A percentile compares a stretch with the other conserved stretches of the same genome.
Evolutionary conservation across 495 filamentous ascomycete genomes (phyloP).

Genomic region (Penicillium tannophilum): DNA sequence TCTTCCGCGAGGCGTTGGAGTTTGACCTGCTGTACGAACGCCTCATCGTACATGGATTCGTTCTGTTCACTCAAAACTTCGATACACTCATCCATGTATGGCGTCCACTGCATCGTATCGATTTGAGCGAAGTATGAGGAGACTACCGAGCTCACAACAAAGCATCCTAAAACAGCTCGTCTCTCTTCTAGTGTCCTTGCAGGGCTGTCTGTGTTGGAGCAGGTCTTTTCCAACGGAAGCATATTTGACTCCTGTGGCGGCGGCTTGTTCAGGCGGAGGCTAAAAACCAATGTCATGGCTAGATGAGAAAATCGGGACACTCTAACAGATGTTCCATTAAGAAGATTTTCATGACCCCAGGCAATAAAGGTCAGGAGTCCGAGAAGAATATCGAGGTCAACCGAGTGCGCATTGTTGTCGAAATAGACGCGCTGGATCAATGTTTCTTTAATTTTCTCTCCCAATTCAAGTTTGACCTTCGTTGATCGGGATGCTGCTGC

Average conservation of each 20-base stretch:
- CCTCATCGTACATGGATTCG: constrained; percentile 1
- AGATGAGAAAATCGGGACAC: constrained; percentile 48
- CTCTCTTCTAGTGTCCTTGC: constrained; percentile 42
- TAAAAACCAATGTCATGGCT: constrained; percentile 49
- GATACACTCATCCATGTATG: constrained; percentile 7
- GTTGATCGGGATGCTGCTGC: constrained; percentile 31
- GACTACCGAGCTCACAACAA: constrained; percentile 32
- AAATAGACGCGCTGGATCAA: constrained; percentile 45
- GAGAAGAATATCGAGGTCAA: constrained; percentile 49
- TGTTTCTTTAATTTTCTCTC: constrained; percentile 35
- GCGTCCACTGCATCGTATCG: constrained; percentile 7
- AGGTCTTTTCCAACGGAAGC: constrained; percentile 10
- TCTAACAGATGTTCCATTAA: constrained; percentile 10
- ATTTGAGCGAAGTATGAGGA: constrained; percentile 6
- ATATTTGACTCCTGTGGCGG: constrained; percentile 25
- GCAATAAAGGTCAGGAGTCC: constrained; percentile 44
- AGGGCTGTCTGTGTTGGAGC: background rate
- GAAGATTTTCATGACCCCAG: constrained; percentile 33
- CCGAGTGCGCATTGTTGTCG: constrained; percentile 37
- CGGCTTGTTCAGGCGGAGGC: constrained; percentile 52
- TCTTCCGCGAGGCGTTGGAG: constrained; percentile 6
- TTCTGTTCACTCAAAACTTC: background rate
- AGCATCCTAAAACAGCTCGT: constrained; percentile 50
- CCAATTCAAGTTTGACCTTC: constrained; percentile 31
- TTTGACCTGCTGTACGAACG: constrained; percentile 1